Conservation (phyloP, 306 rosid species). For the Rubus idaeus region DNA sequence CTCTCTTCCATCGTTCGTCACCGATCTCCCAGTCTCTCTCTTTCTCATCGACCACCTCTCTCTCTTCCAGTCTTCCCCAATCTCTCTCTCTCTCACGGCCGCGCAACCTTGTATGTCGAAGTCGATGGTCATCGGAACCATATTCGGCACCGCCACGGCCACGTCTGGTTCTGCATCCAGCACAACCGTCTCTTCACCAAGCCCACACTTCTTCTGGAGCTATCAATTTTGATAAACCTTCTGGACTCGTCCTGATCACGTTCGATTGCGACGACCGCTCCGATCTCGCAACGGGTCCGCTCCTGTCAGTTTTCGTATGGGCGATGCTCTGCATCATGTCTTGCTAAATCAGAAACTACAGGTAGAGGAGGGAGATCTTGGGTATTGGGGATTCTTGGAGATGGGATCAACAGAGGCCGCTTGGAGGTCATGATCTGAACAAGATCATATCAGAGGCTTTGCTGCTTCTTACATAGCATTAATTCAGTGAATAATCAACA, state of each 20-base stretch:
- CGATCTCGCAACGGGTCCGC: slow-evolving; percentile 48
- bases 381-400: slow-evolving; percentile 31
- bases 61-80: no score
- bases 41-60: no score
- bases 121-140: no score
- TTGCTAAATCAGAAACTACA: slow-evolving; percentile 32
- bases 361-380: slow-evolving; percentile 17
- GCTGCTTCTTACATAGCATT: slow-evolving; percentile 5
- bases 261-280: slow-evolving; percentile 50
- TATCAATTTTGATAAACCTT: slow-evolving; percentile 62
- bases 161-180: no score
- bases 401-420: slow-evolving; percentile 46
- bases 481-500: background rate
- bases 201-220: slow-evolving; percentile 75
- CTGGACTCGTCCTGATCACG: slow-evolving; percentile 77
- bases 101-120: no score
- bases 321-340: slow-evolving; percentile 49
- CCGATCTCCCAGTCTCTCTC: no score
- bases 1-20: no score
- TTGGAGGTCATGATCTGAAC: slow-evolving; percentile 62
- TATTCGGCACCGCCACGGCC: no score
- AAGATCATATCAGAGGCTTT: no score
- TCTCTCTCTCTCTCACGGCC: no score
- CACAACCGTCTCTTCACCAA: slow-evolving; percentile 52
- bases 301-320: slow-evolving; percentile 68